Evolutionary conservation across 805 yeast species (phyloP), one percentile per base, ranked within the genome.

Genomic region (Wickerhamomyces chaumierensis): DNA sequence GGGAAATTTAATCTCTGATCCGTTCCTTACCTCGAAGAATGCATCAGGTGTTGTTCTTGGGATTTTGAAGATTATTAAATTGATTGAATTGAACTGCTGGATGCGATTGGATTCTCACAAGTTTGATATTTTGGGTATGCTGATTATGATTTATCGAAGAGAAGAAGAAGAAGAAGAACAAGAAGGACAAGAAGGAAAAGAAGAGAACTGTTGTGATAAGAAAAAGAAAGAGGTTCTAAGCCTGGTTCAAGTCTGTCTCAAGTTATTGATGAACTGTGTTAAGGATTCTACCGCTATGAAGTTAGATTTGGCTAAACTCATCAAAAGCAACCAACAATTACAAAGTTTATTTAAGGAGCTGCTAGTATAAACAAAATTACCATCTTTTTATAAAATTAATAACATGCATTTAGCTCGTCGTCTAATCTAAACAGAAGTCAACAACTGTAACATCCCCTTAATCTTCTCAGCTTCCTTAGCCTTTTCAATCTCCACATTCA

Each of bases 391-490:
- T 21, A 9, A 7, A 21, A 7, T 21, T 7, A 21, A 7, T 21
- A 21, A 21, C 23, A 21, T 21, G 23, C 9, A 21, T 6, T 9
- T 7, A 21, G 9, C 23, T 9, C n/a, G n/a, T n/a, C n/a, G n/a
- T n/a, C n/a, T 17, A 32, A 35, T 23, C 18, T 19, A 27, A 33
- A 23, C 71, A 43, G 62, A 71, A 37, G 87, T 79, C 51, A 90
- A 67, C 48, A 92, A 61, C 60, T 86, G 94, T 50, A 92, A 65
- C 96, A 92, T 92, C 39, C 98, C 98, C 51, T 82, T 86, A 34
- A 92, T 76, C 56, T 77, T 80, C 57, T 81, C 82, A 6, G 96
- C 94, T 55, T 88, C 96, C 55, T 75, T 75, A 34, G 95, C 83
- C 53, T 81, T 78, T 40, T 69, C 71, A 18, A 87, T 74, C 60